Evolutionary conservation across 2,329 filamentous ascomycete species (phyloP), one percentile per base, ranked within the genome.

Genomic region (Venturia pyrina): DNA sequence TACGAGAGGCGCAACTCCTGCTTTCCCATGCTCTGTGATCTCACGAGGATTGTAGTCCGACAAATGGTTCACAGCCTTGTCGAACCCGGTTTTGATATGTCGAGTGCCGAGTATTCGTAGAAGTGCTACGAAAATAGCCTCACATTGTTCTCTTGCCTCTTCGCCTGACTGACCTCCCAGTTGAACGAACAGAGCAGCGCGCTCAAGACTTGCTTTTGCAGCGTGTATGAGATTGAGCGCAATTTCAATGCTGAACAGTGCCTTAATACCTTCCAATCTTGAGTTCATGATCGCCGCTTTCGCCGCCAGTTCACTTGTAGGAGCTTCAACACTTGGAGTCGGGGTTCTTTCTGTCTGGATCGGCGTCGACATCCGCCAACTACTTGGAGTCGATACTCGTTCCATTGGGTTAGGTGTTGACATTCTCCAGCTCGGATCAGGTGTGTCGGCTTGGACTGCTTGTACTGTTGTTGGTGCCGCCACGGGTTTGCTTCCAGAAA

Each of bases 221-320:
- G 86, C 83, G 74, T 97, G 93, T 7, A 96, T 93, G 32, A 99
- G 81, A 70, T 89, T 90, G 40, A 99, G 82, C 0, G 95, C 95
- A 13, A 99, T 88, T 74, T 99, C 95, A 70, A 99, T 96, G 76
- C 92, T 97, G 78, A 98, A 98, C 19, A 99, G 82, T 19, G 91
- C 92, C 71, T 90, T 90, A 76, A 99, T 99, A 53, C 93, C 93
- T 78, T 98, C 95, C 19, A 99, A 82, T 68, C 92, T 88, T 11
- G 91, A 92, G 66, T 93, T 93, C 91, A 99, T 97, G 63, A 99
- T 88, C 0, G 95, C 93, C n/a, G 93, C 91, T 78, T 99, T 99
- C 60, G 95, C 95, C 44, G 93, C 93, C 40, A 99, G 83, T 75
- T 99, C 95, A 66, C 92, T 90, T 0, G 89, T 96, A 0, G 93